A percentile compares a stretch with the other conserved stretches of the same genome.
These are phyloP conservation scores for Juglanconis juglandina DNA, from an alignment of 2,329 filamentous ascomycete species.

Conservation along the genomic window DNA sequence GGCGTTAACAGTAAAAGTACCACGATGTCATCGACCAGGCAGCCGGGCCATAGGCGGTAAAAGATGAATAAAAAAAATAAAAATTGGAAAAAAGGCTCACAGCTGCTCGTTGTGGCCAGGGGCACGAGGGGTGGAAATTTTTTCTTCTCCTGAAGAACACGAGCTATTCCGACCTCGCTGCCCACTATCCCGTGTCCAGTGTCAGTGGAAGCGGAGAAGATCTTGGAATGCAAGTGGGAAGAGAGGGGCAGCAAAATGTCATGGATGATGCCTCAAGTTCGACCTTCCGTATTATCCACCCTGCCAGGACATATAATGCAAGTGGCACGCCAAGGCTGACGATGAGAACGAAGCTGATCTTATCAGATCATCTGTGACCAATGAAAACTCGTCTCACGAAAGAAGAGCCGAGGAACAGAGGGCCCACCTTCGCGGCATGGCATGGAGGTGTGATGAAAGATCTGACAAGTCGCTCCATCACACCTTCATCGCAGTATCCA, in stretches of 20 bases:
- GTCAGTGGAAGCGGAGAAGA: slow-evolving; percentile 13
- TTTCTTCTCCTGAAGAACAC: slow-evolving; percentile 5
- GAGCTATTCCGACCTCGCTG: slow-evolving; percentile 15
- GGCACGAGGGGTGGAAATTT: slow-evolving; percentile 2
- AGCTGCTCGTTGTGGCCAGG: background rate
- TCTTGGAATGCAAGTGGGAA: background rate
- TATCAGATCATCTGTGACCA: slow-evolving; percentile 25
- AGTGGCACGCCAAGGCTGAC: background rate
- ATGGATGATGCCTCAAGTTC: slow-evolving; percentile 8
- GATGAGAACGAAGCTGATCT: slow-evolving; percentile 18
- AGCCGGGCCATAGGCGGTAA: background rate
- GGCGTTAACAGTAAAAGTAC: background rate
- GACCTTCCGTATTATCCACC: slow-evolving; percentile 3
- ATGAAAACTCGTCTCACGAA: slow-evolving; percentile 8
- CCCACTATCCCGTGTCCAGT: background rate
- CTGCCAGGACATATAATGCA: background rate
- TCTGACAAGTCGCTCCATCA: slow-evolving; percentile 12
- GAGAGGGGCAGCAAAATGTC: slow-evolving; percentile 6
- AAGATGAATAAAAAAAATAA: background rate
- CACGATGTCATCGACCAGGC: background rate
- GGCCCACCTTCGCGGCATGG: slow-evolving; percentile 1
- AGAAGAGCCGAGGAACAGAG: slow-evolving; percentile 1
- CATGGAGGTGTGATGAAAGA: slow-evolving; percentile 6
- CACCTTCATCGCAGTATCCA: background rate
- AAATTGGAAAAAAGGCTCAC: background rate